Percentiles rank a stretch among this genome's conserved stretches.
These are phyloP conservation scores for Alternaria conjuncta DNA, from an alignment of 2,329 filamentous ascomycete species.

Conservation along the genomic window DNA sequence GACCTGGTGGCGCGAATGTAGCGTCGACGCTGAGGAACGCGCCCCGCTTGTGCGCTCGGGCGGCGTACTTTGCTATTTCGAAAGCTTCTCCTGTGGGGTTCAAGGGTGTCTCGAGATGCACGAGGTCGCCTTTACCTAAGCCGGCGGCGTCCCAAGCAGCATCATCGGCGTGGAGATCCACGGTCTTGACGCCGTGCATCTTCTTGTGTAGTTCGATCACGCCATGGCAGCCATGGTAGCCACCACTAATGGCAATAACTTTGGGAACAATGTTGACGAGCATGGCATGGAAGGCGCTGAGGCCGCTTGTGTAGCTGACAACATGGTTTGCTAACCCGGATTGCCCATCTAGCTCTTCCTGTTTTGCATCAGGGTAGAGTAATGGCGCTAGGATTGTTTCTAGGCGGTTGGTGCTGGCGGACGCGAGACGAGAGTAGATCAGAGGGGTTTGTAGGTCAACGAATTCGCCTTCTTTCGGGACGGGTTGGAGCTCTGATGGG, in stretches of 20 bases:
- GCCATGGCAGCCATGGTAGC: slow-evolving; percentile 94
- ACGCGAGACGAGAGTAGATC: slow-evolving; percentile 80
- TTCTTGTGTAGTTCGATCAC: slow-evolving; percentile 76
- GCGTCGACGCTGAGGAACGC: slow-evolving; percentile 84
- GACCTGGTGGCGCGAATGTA: slow-evolving; percentile 88
- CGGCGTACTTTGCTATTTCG: slow-evolving; percentile 73
- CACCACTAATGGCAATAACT: slow-evolving; percentile 79
- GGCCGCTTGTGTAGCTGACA: slow-evolving; percentile 82
- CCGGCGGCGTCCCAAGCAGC: slow-evolving; percentile 67
- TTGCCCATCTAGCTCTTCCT: slow-evolving; percentile 16
- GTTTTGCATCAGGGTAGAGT: slow-evolving; percentile 60
- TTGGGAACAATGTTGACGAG: slow-evolving; percentile 84
- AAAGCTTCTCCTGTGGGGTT: slow-evolving; percentile 88
- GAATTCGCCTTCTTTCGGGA: slow-evolving; percentile 52
- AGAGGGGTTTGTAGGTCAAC: slow-evolving; percentile 39
- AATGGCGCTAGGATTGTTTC: slow-evolving; percentile 81
- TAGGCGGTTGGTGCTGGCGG: slow-evolving; percentile 82
- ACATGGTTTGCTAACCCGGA: slow-evolving; percentile 54
- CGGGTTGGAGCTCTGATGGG: slow-evolving; percentile 67
- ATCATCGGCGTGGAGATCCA: slow-evolving; percentile 65
- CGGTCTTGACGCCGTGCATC: slow-evolving; percentile 74
- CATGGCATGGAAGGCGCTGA: slow-evolving; percentile 87
- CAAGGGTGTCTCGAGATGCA: slow-evolving; percentile 91
- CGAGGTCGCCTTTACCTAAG: slow-evolving; percentile 77
- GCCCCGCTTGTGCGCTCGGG: slow-evolving; percentile 72